phyloP scores from a whole-genome alignment of 768 basidiomycete genomes.

The Symmetrospora coprosmae region DNA sequence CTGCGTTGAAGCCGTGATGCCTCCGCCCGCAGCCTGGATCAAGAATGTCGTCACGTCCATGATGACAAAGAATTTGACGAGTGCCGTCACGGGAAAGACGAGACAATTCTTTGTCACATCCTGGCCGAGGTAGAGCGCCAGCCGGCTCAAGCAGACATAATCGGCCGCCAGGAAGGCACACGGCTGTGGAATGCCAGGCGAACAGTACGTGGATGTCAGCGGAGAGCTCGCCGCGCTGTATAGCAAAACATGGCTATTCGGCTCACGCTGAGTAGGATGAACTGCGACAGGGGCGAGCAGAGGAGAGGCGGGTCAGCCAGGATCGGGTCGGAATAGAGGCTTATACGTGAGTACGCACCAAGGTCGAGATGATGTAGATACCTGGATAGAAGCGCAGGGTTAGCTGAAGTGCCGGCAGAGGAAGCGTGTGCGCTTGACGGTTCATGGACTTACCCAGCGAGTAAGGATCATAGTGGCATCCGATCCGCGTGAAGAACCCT shows the following conservation, averaged over 20 bases:
- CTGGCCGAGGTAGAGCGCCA: slow-evolving; percentile 44
- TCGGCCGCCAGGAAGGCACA: slow-evolving; percentile 52
- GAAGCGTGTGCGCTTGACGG: slow-evolving; percentile 4
- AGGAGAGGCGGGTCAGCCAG: not conserved
- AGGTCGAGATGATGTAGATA: slow-evolving; percentile 44
- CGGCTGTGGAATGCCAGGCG: slow-evolving; percentile 40
- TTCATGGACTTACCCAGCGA: slow-evolving; percentile 35
- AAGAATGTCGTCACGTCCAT: slow-evolving; percentile 55
- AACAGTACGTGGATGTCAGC: not conserved
- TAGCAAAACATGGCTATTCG: not conserved
- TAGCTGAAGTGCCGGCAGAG: slow-evolving; percentile 44
- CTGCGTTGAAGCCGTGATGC: slow-evolving; percentile 26
- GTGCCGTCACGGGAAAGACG: slow-evolving; percentile 32
- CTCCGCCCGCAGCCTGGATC: slow-evolving; percentile 44
- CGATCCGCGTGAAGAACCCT: slow-evolving; percentile 49
- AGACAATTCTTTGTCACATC: slow-evolving; percentile 7
- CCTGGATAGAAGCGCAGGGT: slow-evolving; percentile 40
- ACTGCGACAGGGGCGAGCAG: not conserved
- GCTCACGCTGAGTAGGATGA: slow-evolving; percentile 18
- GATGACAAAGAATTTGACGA: slow-evolving; percentile 49
- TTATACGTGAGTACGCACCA: slow-evolving; percentile 38
- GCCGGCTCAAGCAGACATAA: slow-evolving; percentile 52
- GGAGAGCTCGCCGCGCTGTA: not conserved
- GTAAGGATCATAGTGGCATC: slow-evolving; percentile 46
- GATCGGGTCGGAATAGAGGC: not conserved